These are phyloP conservation scores for Dipteronia dyeriana DNA, from an alignment of 345 rosid species.

Conservation along the genomic window DNA sequence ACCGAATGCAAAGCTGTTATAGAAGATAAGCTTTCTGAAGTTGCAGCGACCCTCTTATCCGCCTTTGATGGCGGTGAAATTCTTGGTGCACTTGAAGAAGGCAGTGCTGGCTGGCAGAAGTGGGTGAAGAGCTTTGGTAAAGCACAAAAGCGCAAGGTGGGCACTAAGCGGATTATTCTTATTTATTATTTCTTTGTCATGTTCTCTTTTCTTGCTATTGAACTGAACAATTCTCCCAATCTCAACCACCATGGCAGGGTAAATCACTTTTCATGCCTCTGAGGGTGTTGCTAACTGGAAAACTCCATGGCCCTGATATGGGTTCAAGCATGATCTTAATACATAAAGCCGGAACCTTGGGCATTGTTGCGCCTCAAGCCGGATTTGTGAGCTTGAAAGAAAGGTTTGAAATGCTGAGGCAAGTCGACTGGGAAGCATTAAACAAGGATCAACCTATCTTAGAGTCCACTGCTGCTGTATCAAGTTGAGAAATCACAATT, in stretches of 20 bases:
- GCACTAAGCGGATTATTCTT: constrained; percentile 7
- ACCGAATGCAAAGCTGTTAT: constrained; percentile 63
- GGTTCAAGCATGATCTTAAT: constrained; percentile 62
- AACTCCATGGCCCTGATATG: constrained; percentile 94
- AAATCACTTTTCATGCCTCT: constrained; percentile 93
- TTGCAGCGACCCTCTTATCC: constrained; percentile 64
- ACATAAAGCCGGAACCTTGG: constrained; percentile 65
- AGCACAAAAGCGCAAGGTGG: constrained; percentile 76
- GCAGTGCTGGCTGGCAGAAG: constrained; percentile 81
- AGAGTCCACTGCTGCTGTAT: constrained; percentile 47
- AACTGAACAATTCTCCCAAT: neutral
- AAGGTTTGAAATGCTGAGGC: constrained; percentile 62
- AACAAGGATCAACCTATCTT: constrained; percentile 45
- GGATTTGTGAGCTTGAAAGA: constrained; percentile 64
- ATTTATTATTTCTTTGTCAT: neutral
- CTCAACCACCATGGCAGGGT: constrained; percentile 49
- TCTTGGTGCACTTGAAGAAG: constrained; percentile 65
- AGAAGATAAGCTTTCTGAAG: constrained; percentile 77
- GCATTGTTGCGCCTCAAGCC: constrained; percentile 51
- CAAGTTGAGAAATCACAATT: constrained; percentile 27
- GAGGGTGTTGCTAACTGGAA: constrained; percentile 79
- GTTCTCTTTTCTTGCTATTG: neutral
- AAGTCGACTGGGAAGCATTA: constrained; percentile 63
- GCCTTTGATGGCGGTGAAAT: constrained; percentile 89
- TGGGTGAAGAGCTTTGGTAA: constrained; percentile 92